These are phyloP conservation scores for Pelagomonas calceolata DNA, from an alignment of 108 stramenopile genomes.

Conservation along the genomic window DNA sequence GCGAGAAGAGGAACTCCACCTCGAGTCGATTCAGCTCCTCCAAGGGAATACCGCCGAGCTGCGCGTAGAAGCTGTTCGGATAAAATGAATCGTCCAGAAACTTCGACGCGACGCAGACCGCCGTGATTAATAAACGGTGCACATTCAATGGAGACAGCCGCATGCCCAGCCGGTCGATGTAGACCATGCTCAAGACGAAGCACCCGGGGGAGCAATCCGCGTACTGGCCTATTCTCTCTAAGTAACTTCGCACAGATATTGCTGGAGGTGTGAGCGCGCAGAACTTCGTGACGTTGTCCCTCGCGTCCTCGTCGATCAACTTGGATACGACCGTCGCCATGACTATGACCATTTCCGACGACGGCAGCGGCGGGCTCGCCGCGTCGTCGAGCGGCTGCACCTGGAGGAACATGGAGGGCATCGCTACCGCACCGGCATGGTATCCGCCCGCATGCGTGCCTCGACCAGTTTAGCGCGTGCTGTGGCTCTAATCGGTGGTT, in stretches of 20 bases:
- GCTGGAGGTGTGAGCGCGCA: constrained; percentile 84
- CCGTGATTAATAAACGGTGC: constrained; percentile 87
- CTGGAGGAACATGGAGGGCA: too few species aligned
- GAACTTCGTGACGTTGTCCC: constrained; percentile 78
- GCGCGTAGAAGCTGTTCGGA: constrained; percentile 96
- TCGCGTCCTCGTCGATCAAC: too few species aligned
- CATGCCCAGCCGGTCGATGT: constrained; percentile 76
- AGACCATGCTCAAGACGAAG: constrained; percentile 90
- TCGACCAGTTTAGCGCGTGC: too few species aligned
- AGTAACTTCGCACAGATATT: constrained; percentile 74
- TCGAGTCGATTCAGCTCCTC: background rate
- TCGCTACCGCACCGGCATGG: too few species aligned
- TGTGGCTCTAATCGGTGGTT: too few species aligned
- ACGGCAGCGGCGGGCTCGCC: too few species aligned
- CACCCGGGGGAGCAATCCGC: constrained; percentile 90
- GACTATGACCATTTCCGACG: too few species aligned
- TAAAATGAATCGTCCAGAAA: constrained; percentile 99
- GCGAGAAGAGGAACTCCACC: constrained; percentile 17
- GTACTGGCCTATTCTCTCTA: constrained; percentile 91
- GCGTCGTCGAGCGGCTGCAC: too few species aligned
- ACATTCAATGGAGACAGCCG: constrained; percentile 81
- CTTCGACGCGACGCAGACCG: constrained; percentile 66
- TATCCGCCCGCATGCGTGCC: too few species aligned
- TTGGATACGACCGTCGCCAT: too few species aligned
- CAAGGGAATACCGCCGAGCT: constrained; percentile 55